A percentile compares a stretch with the other conserved stretches of the same genome.
phyloP scores from a whole-genome alignment of 768 basidiomycete species.

The Xerocomellus chrysenteron region DNA sequence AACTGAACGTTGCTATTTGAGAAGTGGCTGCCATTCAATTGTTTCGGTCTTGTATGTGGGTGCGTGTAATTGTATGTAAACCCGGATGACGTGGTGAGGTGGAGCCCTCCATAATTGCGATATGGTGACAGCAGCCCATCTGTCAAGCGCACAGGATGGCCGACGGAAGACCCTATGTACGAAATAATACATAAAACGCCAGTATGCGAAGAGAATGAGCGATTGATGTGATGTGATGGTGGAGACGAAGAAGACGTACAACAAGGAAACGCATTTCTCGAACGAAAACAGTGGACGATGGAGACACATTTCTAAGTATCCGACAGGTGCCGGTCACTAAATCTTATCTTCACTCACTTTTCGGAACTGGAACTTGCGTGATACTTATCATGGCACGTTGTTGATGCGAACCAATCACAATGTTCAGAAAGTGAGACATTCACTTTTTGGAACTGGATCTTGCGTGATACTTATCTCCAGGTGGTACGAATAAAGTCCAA shows the following conservation, averaged over 20 bases:
- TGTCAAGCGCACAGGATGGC: background rate
- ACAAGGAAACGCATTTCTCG: background rate
- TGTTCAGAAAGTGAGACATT: slow-evolving; percentile 22
- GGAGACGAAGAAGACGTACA: background rate
- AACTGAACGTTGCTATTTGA: slow-evolving; percentile 2
- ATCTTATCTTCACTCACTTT: background rate
- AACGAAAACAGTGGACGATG: slow-evolving; percentile 7
- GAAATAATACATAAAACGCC: slow-evolving; percentile 3
- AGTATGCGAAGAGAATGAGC: slow-evolving; percentile 4
- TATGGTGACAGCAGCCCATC: background rate
- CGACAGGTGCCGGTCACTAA: background rate
- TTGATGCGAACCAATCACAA: background rate
- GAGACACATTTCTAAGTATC: background rate
- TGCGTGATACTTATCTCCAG: slow-evolving; percentile 12
- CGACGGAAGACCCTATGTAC: background rate
- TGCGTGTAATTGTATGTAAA: background rate
- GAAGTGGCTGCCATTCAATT: background rate
- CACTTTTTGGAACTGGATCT: background rate
- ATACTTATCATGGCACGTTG: background rate
- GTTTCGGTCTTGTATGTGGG: slow-evolving; percentile 3
- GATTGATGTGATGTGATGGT: background rate
- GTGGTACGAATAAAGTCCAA: background rate
- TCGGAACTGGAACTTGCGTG: too few relatives aligned
- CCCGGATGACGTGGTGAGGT: background rate
- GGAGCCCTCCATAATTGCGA: background rate